These are phyloP conservation scores for Tirmania nivea DNA, from an alignment of 495 filamentous ascomycete genomes.

Conservation along the genomic window DNA sequence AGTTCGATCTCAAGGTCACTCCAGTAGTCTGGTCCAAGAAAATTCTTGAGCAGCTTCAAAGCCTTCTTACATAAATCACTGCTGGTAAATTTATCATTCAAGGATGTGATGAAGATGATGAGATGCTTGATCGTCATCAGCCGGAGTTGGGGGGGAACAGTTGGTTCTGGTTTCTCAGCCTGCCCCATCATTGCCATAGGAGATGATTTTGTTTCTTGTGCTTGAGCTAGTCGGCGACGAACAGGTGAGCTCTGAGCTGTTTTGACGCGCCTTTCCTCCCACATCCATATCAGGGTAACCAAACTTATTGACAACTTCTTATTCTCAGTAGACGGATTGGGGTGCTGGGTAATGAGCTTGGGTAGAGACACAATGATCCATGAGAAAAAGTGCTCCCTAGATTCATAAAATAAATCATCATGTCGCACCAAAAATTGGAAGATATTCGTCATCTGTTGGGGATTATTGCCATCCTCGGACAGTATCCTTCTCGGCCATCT, in stretches of 20 bases:
- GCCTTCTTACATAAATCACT: constrained; percentile 72
- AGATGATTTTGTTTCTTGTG: constrained; percentile 19
- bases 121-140: constrained; percentile 75
- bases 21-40: constrained; percentile 79
- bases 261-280: constrained; percentile 65
- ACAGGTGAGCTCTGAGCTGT: constrained; percentile 25
- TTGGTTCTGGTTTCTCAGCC: constrained; percentile 42
- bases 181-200: constrained; percentile 7
- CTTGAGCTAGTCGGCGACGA: constrained; percentile 33
- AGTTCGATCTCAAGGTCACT: constrained; percentile 77
- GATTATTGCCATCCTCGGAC: constrained; percentile 85
- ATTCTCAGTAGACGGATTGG: constrained; percentile 74
- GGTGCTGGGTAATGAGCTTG: constrained; percentile 57
- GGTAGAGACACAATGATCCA: constrained; percentile 71
- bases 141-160: constrained; percentile 41
- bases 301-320: constrained; percentile 81
- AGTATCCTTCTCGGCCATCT: constrained; percentile 77
- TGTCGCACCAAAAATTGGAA: constrained; percentile 91
- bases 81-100: constrained; percentile 57
- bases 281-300: constrained; percentile 71
- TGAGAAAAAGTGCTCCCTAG: constrained; percentile 68
- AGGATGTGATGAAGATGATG: constrained; percentile 71
- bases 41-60: constrained; percentile 56
- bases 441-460: constrained; percentile 90
- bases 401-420: constrained; percentile 84